Conservation (phyloP, 208 protist species). For the Trypanosoma theileri region DNA sequence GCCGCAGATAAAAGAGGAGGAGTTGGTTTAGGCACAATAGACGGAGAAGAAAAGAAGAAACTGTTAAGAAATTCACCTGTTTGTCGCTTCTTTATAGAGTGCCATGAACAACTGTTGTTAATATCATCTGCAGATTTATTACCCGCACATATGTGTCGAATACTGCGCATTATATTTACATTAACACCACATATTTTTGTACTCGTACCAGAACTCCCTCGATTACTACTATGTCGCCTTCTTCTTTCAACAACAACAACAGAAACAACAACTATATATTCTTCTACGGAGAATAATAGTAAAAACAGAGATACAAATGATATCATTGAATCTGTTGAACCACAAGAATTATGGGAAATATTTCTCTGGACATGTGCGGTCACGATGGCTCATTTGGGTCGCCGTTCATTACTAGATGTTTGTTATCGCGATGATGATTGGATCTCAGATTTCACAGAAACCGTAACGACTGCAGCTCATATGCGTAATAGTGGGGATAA, state of each 20-base stretch:
- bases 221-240: conserved; percentile 3
- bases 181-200: conserved; percentile 8
- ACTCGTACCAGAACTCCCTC: conserved; percentile 17
- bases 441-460: background rate
- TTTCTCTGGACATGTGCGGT: conserved; percentile 15
- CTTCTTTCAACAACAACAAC: background rate
- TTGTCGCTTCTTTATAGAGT: conserved; percentile 9
- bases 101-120: conserved; percentile 17
- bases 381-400: background rate
- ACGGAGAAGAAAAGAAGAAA: background rate
- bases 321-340: background rate
- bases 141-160: conserved; percentile 4
- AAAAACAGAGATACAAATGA: background rate
- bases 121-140: background rate
- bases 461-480: background rate
- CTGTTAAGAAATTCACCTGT: background rate
- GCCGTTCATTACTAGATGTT: background rate
- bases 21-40: background rate
- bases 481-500: background rate
- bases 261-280: background rate
- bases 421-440: background rate
- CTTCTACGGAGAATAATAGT: background rate
- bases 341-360: conserved; percentile 18
- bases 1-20: too few species aligned
- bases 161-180: conserved; percentile 17